Conservation (phyloP, 352 stramenopile species). For the Globisporangium echinulatum region DNA sequence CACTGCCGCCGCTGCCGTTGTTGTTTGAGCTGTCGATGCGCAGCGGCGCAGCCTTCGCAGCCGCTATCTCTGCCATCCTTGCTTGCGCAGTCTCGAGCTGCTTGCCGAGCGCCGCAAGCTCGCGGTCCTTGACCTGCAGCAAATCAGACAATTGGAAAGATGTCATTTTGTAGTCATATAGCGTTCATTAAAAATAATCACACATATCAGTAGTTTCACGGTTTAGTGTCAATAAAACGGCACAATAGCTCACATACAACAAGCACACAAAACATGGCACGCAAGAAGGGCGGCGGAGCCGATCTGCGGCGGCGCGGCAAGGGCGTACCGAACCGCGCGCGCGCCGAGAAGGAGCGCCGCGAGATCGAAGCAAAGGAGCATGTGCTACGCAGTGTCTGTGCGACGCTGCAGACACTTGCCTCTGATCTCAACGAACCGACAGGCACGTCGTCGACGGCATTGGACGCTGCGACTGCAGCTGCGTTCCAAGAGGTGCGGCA, state of each 20-base stretch:
- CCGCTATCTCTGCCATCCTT: conserved; percentile 7
- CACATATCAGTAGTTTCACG: too few species aligned
- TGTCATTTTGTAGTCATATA: too few species aligned
- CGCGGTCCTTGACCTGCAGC: conserved; percentile 42
- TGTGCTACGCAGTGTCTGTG: conserved; percentile 29
- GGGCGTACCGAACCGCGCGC: conserved; percentile 25
- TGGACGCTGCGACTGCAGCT: background rate
- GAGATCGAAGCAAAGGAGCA: conserved; percentile 47
- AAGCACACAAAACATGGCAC: conserved; percentile 14
- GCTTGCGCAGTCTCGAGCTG: conserved; percentile 38
- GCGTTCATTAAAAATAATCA: too few species aligned
- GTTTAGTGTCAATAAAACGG: too few species aligned
- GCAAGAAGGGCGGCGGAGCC: conserved; percentile 24
- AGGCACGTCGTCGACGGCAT: background rate
- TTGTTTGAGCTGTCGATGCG: conserved; percentile 14
- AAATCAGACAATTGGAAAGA: too few species aligned
- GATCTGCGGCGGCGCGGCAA: conserved; percentile 13
- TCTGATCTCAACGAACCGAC: background rate
- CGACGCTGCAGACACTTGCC: conserved; percentile 20
- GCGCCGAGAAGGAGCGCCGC: conserved; percentile 31
- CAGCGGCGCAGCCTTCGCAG: background rate
- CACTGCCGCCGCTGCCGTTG: conserved; percentile 1
- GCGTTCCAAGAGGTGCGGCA: conserved; percentile 50
- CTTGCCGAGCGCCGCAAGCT: conserved; percentile 39
- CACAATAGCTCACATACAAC: background rate